Evolutionary conservation across 768 basidiomycete species (phyloP), one percentile per base, ranked within the genome.

Genomic region (Pilatotrama ljubarskyi): DNA sequence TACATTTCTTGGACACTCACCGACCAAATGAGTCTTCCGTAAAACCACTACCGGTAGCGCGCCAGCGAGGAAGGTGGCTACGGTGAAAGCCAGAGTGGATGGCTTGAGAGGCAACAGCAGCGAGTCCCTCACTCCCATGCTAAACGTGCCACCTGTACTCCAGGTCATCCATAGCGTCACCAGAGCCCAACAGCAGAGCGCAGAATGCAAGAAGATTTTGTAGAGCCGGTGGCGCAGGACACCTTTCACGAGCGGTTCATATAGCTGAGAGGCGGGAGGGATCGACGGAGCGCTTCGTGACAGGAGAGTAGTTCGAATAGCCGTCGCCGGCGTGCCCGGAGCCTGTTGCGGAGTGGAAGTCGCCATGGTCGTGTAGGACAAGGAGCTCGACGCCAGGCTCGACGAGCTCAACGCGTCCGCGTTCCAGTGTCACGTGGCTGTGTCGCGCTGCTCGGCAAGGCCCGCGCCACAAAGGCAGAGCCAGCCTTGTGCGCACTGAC

Each of bases 181-280:
- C 1, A 77, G 73, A 5, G 68, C 66, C 74, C 84, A 85, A 6
- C 80, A 81, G 58, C 78, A 76, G 4, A 78, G 65, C 5, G 55
- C 53, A 22, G 61, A 60, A 7, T 62, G 66, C 9, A 79, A 69
- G 58, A 91, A 82, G 32, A 87, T 78, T 59, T 75, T 75, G 63
- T 78, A 76, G 22, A 81, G 73, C 40, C 88, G 82, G 66, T 84
- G 83, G 51, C 77, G 80, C 46, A 91, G 78, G 5, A 86, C 77
- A 2, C 79, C 72, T 67, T 86, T 89, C 1, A 85, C 81, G 44
- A 84, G 79, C 9, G 88, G 88, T 63, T 89, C 86, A 68, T 85
- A 91, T 1, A 77, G 73, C 63, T 84, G 80, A 5, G 79, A 73
- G 1, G 88, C 71, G 0, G 85, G 77, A 0, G 87, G 86, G 5